Evolutionary conservation across 371 early-diverging fungal genomes (phyloP).

Genomic region (Apophysomyces elegans): DNA sequence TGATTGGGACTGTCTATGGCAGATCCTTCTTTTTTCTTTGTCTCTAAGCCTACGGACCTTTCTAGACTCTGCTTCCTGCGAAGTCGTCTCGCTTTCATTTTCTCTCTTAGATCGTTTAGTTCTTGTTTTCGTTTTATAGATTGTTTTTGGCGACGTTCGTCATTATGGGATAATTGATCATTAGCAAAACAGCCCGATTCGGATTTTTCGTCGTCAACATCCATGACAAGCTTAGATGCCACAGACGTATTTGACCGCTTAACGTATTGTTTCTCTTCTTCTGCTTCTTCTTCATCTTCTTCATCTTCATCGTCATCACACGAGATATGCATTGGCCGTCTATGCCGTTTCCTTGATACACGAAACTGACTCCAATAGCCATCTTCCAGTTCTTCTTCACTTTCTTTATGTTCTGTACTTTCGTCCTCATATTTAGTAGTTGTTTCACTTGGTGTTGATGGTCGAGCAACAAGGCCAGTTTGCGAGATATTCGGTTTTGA

Average conservation of each 20-base stretch:
- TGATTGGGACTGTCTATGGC: constrained; percentile 9
- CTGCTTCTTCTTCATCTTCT: constrained; percentile 26
- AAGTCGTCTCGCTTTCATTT: background rate
- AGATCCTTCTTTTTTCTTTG: constrained; percentile 17
- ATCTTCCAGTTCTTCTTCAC: background rate
- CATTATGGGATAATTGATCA: too few relatives aligned
- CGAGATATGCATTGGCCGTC: background rate
- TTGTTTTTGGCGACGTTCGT: background rate
- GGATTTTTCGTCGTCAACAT: background rate
- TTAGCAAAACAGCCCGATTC: background rate
- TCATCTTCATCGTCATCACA: constrained; percentile 32
- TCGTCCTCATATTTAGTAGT: background rate
- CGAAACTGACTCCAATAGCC: background rate
- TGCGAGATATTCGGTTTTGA: background rate
- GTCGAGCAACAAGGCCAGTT: constrained; percentile 8
- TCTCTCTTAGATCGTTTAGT: background rate
- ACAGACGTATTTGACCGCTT: background rate
- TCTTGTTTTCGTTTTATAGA: background rate
- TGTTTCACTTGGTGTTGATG: background rate
- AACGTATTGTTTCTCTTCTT: too few relatives aligned
- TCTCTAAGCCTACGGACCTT: background rate
- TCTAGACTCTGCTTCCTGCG: background rate
- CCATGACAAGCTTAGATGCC: background rate
- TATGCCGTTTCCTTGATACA: background rate
- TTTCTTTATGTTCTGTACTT: background rate